phyloP scores from a whole-genome alignment of 2,329 filamentous ascomycete species.

The Stenocarpella maydis region DNA sequence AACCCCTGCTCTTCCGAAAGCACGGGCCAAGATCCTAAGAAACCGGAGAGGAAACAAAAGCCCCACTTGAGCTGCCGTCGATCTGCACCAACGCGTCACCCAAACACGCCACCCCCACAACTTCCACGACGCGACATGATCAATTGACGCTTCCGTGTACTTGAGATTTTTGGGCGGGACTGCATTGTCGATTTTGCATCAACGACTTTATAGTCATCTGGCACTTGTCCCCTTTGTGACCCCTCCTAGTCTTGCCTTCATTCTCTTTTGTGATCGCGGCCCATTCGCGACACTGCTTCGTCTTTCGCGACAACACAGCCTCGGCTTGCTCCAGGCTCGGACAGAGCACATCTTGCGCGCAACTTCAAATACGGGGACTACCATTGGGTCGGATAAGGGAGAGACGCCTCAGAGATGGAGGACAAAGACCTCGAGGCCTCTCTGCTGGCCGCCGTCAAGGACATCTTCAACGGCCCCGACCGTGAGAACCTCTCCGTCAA shows the following conservation, averaged over 20 bases:
- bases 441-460: slow-evolving; percentile 56
- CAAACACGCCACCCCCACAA: background rate
- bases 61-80: background rate
- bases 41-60: slow-evolving; percentile 14
- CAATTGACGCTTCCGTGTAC: slow-evolving; percentile 1
- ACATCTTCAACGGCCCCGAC: slow-evolving; percentile 52
- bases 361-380: background rate
- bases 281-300: background rate
- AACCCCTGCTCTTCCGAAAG: background rate
- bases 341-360: background rate
- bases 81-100: slow-evolving; percentile 15
- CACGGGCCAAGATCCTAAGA: background rate
- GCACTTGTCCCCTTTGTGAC: background rate
- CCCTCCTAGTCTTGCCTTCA: background rate
- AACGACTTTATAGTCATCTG: background rate
- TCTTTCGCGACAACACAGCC: slow-evolving; percentile 2
- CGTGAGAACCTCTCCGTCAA: slow-evolving; percentile 64
- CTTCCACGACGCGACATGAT: slow-evolving; percentile 15
- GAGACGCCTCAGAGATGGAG: background rate
- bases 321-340: background rate
- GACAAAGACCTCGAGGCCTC: slow-evolving; percentile 52
- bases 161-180: background rate
- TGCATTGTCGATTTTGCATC: background rate
- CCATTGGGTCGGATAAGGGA: background rate
- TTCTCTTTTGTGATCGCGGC: background rate